phyloP scores from a whole-genome alignment of 352 stramenopile species.

The Phytophthora constricta region DNA sequence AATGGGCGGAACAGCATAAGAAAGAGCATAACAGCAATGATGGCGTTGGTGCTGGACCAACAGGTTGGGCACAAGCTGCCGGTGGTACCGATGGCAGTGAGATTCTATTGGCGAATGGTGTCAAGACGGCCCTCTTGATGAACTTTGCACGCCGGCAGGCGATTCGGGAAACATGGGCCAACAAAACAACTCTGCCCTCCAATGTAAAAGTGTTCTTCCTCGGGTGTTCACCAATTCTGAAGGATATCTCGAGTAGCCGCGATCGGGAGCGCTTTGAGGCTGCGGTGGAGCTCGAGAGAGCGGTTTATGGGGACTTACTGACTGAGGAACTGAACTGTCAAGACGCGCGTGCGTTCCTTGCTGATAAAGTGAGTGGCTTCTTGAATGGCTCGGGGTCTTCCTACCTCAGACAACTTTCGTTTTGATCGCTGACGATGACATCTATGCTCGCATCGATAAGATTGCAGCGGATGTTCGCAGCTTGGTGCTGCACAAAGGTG shows the following conservation, averaged over 20 bases:
- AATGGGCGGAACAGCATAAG: slow-evolving; percentile 8
- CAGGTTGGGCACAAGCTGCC: no score
- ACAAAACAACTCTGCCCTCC: not conserved
- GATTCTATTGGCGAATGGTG: slow-evolving; percentile 29
- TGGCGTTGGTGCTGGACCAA: no score
- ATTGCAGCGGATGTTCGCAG: not conserved
- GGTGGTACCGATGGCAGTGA: not conserved
- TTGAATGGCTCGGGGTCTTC: slow-evolving; percentile 17
- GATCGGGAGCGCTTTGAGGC: not conserved
- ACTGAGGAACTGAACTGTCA: slow-evolving; percentile 48
- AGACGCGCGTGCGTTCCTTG: slow-evolving; percentile 48
- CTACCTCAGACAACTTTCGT: slow-evolving; percentile 28
- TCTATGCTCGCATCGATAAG: slow-evolving; percentile 6
- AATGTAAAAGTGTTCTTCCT: slow-evolving; percentile 34
- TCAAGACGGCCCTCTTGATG: slow-evolving; percentile 41
- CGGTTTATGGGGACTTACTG: slow-evolving; percentile 46
- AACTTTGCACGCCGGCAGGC: slow-evolving; percentile 40
- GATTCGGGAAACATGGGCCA: slow-evolving; percentile 50
- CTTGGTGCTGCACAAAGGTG: not conserved
- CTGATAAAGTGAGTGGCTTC: slow-evolving; percentile 64
- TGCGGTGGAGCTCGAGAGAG: slow-evolving; percentile 36
- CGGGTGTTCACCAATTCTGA: slow-evolving; percentile 20
- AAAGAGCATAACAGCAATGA: not conserved
- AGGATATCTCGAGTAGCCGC: not conserved
- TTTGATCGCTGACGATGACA: slow-evolving; percentile 53